These are phyloP conservation scores for Malassezia sympodialis DNA, from an alignment of 1,284 basidiomycete species.

Conservation along the genomic window DNA sequence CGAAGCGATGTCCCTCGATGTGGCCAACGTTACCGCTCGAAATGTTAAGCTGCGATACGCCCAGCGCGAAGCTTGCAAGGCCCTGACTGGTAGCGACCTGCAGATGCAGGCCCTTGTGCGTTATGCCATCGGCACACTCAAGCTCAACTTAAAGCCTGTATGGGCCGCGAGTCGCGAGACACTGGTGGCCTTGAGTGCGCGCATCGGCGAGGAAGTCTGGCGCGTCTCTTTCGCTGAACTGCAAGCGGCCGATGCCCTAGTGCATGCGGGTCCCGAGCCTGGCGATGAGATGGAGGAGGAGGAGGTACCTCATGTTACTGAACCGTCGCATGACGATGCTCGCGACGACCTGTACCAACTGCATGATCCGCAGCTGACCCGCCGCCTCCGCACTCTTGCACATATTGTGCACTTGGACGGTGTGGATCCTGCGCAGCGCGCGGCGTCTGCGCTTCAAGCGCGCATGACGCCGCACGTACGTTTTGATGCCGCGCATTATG, in stretches of 20 bases:
- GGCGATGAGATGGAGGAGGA: conserved; percentile 22
- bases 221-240: conserved; percentile 21
- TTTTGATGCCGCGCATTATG: conserved; percentile 9
- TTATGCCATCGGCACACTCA: conserved; percentile 37
- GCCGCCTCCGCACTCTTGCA: background rate
- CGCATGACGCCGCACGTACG: conserved; percentile 1
- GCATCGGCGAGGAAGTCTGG: conserved; percentile 22
- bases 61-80: conserved; percentile 21
- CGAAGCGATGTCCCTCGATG: conserved; percentile 29
- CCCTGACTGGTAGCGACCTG: background rate
- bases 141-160: conserved; percentile 42
- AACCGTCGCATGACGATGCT: conserved; percentile 15
- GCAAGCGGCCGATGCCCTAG: conserved; percentile 7
- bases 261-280: conserved; percentile 14
- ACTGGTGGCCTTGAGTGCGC: conserved; percentile 26
- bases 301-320: conserved; percentile 17
- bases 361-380: conserved; percentile 26
- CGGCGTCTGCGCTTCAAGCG: background rate
- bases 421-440: background rate
- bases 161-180: conserved; percentile 38
- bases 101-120: conserved; percentile 18
- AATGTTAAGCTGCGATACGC: conserved; percentile 38
- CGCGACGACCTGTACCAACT: conserved; percentile 16
- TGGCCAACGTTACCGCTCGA: conserved; percentile 33
- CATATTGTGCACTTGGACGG: background rate